Evolutionary conservation across 2,329 filamentous ascomycete genomes (phyloP), one percentile per base, ranked within the genome.

Genomic region (Sporothrix schenckii): DNA sequence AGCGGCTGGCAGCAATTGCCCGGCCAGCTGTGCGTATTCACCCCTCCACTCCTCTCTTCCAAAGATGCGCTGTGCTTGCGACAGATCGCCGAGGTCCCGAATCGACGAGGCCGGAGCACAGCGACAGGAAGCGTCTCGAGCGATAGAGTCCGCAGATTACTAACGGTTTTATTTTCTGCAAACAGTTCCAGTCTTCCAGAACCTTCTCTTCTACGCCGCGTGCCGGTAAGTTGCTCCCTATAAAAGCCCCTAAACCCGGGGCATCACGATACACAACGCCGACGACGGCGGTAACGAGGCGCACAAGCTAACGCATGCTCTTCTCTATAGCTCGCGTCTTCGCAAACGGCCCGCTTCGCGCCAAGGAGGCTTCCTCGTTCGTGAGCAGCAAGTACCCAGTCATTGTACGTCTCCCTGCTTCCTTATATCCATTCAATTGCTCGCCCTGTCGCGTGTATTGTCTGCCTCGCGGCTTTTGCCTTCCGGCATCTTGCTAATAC

Each of bases 301-400:
- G n/a, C 24, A 65, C 44, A 41, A 41, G 27, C 60, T 54, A 58
- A 56, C 49, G 27, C 39, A 6, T 19, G 9, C 9, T 34, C 41
- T 71, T 39, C 14, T 24, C 39, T 24, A 3, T 77, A 93, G 92
- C 93, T 78, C 90, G 91, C 80, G 92, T 98, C 80, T 92, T 97
- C 80, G 89, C 91, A 77, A 94, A 91, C 82, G 88, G 89, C 76
- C 92, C 92, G 75, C 86, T 98, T 75, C 90, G 93, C 81, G 95
- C 94, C 71, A 97, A 96, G 85, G 94, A 97, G 85, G 94, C 94
- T 44, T 92, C 92, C 74, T 90, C 92, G 63, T 92, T 92, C 79
- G 87, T 97, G 77, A 92, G 90, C 81, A 90, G 86, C 81, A 95
- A 97, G 83, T 98, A 99, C 82, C 92, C 93, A 66, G 92, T 99